Percentiles rank a stretch among this genome's conserved stretches.
Evolutionary conservation across 371 early-diverging fungal genomes (phyloP).

Genomic region (Rhizomucor miehei): DNA sequence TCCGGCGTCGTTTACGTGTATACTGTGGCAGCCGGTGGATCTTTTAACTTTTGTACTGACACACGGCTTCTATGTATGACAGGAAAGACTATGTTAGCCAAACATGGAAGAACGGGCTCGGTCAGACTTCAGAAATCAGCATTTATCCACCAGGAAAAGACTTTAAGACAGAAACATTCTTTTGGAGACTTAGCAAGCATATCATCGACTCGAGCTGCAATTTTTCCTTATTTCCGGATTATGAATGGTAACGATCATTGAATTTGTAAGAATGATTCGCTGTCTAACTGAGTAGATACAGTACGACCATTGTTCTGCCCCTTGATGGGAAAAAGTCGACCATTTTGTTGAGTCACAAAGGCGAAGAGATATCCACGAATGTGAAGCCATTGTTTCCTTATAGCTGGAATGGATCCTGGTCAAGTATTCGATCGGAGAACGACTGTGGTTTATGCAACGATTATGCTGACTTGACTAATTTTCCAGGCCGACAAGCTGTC

Average conservation of each 20-base stretch:
- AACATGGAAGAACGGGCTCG: slow-evolving; percentile 73
- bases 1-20: background rate
- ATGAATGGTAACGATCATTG: slow-evolving; percentile 42
- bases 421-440: slow-evolving; percentile 12
- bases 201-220: slow-evolving; percentile 56
- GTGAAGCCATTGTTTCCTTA: slow-evolving; percentile 63
- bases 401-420: slow-evolving; percentile 60
- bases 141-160: slow-evolving; percentile 55
- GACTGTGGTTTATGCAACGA: background rate
- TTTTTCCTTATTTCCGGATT: slow-evolving; percentile 62
- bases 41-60: too few relatives aligned
- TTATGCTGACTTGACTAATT: background rate
- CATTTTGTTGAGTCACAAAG: slow-evolving; percentile 54
- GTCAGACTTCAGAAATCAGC: slow-evolving; percentile 58
- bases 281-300: slow-evolving; percentile 1
- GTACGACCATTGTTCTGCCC: slow-evolving; percentile 38
- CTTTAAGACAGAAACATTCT: slow-evolving; percentile 52
- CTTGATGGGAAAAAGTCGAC: slow-evolving; percentile 26
- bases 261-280: background rate
- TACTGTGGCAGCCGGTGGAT: too few relatives aligned
- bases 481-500: slow-evolving; percentile 41
- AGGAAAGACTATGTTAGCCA: slow-evolving; percentile 33
- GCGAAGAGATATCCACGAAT: slow-evolving; percentile 50
- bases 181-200: slow-evolving; percentile 60
- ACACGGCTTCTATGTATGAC: background rate